These are phyloP conservation scores for Claviceps pazoutovae DNA, from an alignment of 2,329 filamentous ascomycete species.

Conservation along the genomic window DNA sequence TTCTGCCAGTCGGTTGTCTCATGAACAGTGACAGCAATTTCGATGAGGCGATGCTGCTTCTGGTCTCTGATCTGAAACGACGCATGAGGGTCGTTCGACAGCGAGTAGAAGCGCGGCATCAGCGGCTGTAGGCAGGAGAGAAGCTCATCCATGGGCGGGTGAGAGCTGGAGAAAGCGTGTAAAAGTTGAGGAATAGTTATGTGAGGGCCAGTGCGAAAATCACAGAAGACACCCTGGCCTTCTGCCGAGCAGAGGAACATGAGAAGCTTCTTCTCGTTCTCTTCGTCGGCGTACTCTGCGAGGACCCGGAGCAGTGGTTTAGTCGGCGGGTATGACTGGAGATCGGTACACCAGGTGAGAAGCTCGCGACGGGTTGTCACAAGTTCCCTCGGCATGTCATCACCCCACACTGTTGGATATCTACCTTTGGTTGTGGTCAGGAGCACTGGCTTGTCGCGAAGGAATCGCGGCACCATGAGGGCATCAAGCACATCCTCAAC, in stretches of 20 bases:
- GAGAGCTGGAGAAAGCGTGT: slow-evolving; percentile 79
- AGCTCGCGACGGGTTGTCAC: slow-evolving; percentile 80
- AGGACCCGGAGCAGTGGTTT: slow-evolving; percentile 76
- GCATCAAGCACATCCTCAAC: slow-evolving; percentile 78
- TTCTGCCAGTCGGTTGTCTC: slow-evolving; percentile 67
- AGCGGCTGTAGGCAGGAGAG: slow-evolving; percentile 70
- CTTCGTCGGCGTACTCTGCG: slow-evolving; percentile 68
- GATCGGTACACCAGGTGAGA: slow-evolving; percentile 90
- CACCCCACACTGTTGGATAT: slow-evolving; percentile 97
- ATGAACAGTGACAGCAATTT: slow-evolving; percentile 94
- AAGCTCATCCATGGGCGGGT: slow-evolving; percentile 72
- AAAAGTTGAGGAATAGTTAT: slow-evolving; percentile 77
- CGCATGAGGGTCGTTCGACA: slow-evolving; percentile 89
- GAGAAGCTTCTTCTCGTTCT: slow-evolving; percentile 79
- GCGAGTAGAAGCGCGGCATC: slow-evolving; percentile 97
- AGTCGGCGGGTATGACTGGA: slow-evolving; percentile 83
- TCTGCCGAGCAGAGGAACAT: slow-evolving; percentile 76
- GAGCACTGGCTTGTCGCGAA: slow-evolving; percentile 71
- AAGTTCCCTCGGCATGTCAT: slow-evolving; percentile 73
- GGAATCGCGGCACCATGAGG: slow-evolving; percentile 64
- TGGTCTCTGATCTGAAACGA: slow-evolving; percentile 53
- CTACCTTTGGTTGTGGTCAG: slow-evolving; percentile 68
- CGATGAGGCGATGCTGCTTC: slow-evolving; percentile 66
- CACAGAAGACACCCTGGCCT: slow-evolving; percentile 85
- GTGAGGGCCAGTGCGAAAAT: slow-evolving; percentile 80